Conservation (phyloP, 1,284 basidiomycete species). For the Exobasidium rhododendri region DNA sequence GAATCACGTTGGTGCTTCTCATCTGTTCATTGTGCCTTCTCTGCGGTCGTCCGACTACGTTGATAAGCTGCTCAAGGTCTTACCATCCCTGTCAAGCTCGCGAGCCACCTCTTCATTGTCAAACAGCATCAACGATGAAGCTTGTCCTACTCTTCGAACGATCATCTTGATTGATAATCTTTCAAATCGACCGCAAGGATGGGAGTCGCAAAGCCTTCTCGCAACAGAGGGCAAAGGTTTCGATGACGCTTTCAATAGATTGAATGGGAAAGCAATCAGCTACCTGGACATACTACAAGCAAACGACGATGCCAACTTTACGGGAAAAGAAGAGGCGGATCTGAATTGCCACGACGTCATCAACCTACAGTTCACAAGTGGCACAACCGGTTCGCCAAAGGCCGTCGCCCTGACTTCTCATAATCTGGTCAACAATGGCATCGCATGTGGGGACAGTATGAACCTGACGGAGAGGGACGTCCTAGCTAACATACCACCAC, state of each 20-base stretch:
- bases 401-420: constrained; percentile 53
- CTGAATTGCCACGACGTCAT: constrained; percentile 66
- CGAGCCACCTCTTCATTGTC: not conserved
- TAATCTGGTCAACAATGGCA: constrained; percentile 75
- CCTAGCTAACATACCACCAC: constrained; percentile 38
- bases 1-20: constrained; percentile 67
- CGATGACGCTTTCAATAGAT: constrained; percentile 23
- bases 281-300: constrained; percentile 35
- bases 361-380: constrained; percentile 79
- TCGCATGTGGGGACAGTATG: constrained; percentile 71
- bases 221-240: constrained; percentile 26
- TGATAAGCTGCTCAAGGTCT: constrained; percentile 59
- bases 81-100: constrained; percentile 62
- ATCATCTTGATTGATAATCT: constrained; percentile 69
- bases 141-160: constrained; percentile 66
- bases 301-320: constrained; percentile 63
- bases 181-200: constrained; percentile 26
- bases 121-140: constrained; percentile 57
- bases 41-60: constrained; percentile 44
- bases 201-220: constrained; percentile 35
- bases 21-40: constrained; percentile 71
- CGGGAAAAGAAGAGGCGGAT: constrained; percentile 59
- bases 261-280: constrained; percentile 26
- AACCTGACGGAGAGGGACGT: constrained; percentile 38
- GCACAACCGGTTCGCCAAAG: constrained; percentile 65